Evolutionary conservation across 2,329 filamentous ascomycete genomes (phyloP).

Genomic region (Sphaerulina musiva): DNA sequence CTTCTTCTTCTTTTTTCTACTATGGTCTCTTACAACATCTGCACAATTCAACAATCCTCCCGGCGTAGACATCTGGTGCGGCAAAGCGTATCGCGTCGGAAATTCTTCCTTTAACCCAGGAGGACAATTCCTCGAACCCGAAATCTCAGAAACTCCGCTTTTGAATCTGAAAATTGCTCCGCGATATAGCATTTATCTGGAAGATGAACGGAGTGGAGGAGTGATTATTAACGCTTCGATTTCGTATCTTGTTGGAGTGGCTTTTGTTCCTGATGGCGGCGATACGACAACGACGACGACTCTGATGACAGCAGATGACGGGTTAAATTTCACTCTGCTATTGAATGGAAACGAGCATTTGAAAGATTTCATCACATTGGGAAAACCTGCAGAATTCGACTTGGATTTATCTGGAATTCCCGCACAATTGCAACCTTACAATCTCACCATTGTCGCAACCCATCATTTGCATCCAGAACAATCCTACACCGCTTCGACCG

Average conservation of each 20-base stretch:
- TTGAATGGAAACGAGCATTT: slow-evolving; percentile 41
- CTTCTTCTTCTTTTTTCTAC: no score
- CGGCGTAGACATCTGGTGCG: slow-evolving; percentile 45
- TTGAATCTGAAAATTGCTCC: slow-evolving; percentile 30
- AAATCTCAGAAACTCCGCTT: slow-evolving; percentile 32
- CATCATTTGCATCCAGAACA: slow-evolving; percentile 28
- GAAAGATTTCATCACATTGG: slow-evolving; percentile 30
- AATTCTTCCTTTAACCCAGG: slow-evolving; percentile 41
- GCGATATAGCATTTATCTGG: neutral
- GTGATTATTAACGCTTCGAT: neutral
- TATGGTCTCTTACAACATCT: neutral
- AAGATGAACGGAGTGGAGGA: neutral
- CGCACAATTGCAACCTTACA: slow-evolving; percentile 26
- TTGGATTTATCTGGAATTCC: neutral
- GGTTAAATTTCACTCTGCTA: slow-evolving; percentile 31
- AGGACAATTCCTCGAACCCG: slow-evolving; percentile 37
- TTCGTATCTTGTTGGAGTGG: neutral
- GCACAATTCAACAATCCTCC: slow-evolving; percentile 23
- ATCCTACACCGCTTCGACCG: slow-evolving; percentile 33
- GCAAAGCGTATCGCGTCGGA: slow-evolving; percentile 39
- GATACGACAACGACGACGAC: no score
- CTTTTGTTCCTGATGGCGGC: no score
- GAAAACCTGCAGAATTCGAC: neutral
- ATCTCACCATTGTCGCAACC: slow-evolving; percentile 33
- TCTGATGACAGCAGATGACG: no score